These are phyloP conservation scores for Candida chilensis DNA, from an alignment of 805 yeast species.

Conservation along the genomic window DNA sequence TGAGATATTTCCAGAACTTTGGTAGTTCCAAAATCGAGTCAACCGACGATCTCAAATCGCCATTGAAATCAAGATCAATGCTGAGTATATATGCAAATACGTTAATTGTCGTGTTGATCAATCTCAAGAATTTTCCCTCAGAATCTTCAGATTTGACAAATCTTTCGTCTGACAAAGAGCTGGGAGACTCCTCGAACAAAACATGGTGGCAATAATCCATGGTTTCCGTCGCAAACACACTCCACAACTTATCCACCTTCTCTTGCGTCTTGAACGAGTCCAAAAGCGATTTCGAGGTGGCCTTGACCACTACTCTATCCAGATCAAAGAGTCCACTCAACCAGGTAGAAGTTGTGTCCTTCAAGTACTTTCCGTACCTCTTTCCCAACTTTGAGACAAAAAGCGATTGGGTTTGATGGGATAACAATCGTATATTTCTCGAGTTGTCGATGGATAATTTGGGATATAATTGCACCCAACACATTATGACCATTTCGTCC, in stretches of 20 bases:
- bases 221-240: conserved; percentile 45
- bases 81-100: too few relatives aligned
- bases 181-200: conserved; percentile 46
- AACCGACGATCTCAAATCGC: too few relatives aligned
- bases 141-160: conserved; percentile 60
- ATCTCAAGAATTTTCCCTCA: conserved; percentile 40
- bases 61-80: too few relatives aligned
- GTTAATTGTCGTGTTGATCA: conserved; percentile 25
- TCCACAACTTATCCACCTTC: conserved; percentile 52
- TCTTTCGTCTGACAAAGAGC: conserved; percentile 68
- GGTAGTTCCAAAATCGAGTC: too few relatives aligned
- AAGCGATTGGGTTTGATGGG: conserved; percentile 59
- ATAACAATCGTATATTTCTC: conserved; percentile 45
- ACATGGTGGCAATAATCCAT: conserved; percentile 44
- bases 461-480: conserved; percentile 79
- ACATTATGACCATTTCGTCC: conserved; percentile 46
- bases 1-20: neutral
- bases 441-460: conserved; percentile 69
- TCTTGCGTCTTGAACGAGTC: conserved; percentile 48
- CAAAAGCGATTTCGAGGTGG: conserved; percentile 37
- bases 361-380: conserved; percentile 52
- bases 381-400: conserved; percentile 45
- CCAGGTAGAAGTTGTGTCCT: conserved; percentile 68
- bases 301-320: conserved; percentile 50
- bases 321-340: conserved; percentile 62